phyloP scores from a whole-genome alignment of 2,329 filamentous ascomycete species.

The Clarireedia monteithiana region DNA sequence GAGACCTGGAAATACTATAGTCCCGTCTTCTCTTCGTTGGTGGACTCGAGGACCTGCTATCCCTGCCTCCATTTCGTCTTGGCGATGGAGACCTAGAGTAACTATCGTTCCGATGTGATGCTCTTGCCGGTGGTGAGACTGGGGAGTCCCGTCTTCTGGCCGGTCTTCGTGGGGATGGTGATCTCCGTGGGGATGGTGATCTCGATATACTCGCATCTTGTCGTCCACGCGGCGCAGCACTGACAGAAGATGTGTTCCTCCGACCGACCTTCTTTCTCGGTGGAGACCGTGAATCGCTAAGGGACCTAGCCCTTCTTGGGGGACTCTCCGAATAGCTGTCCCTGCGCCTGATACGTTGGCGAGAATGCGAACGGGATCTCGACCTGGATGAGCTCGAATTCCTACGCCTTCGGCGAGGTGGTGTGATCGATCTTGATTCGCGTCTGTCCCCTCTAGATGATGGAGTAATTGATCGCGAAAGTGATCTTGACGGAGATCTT shows the following conservation, averaged over 20 bases:
- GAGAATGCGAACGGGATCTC: conserved; percentile 11
- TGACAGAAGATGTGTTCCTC: conserved; percentile 23
- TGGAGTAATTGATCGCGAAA: conserved; percentile 17
- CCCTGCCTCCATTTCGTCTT: conserved; percentile 10
- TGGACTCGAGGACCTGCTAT: conserved; percentile 22
- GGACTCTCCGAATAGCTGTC: conserved; percentile 17
- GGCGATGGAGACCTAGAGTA: conserved; percentile 18
- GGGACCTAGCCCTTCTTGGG: conserved; percentile 13
- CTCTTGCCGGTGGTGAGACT: conserved; percentile 10
- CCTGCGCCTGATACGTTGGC: conserved; percentile 12
- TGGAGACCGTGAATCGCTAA: conserved; percentile 17
- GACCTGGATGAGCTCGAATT: conserved; percentile 16
- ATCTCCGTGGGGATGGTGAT: conserved; percentile 8
- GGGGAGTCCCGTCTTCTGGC: conserved; percentile 11
- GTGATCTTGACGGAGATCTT: conserved; percentile 7
- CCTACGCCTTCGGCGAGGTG: conserved; percentile 16
- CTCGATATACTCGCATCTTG: conserved; percentile 15
- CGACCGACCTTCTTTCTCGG: conserved; percentile 12
- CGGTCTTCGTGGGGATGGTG: neutral
- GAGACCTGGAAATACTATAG: conserved; percentile 23
- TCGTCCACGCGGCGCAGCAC: conserved; percentile 17
- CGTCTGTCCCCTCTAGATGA: conserved; percentile 11
- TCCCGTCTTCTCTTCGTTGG: conserved; percentile 24
- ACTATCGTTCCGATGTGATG: conserved; percentile 13
- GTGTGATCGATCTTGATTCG: conserved; percentile 16